Conservation (phyloP, 139 green algal genomes). For the Micractinium conductrix region DNA sequence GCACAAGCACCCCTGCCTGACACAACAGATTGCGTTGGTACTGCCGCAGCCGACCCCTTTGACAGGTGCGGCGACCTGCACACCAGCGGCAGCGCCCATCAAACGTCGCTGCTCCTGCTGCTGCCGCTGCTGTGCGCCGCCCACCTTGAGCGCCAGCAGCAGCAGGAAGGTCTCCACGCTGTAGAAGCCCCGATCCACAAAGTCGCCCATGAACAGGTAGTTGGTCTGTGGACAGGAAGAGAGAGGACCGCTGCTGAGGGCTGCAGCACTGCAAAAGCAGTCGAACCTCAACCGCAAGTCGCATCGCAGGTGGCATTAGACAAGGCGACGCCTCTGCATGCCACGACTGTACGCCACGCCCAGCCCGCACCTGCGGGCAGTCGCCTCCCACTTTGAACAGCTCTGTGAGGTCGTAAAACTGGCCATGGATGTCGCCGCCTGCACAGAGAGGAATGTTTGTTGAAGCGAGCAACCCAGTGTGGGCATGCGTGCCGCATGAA, state of each 20-base stretch:
- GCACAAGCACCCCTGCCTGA: too few species aligned
- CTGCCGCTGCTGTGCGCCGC: background rate
- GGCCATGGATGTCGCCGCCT: constrained; percentile 97
- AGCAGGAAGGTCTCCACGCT: constrained; percentile 98
- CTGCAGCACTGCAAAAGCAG: background rate
- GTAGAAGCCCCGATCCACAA: constrained; percentile 99
- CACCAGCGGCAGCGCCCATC: too few species aligned
- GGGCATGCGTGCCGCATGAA: background rate
- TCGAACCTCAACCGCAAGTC: background rate
- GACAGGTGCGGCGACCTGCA: too few species aligned
- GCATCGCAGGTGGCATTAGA: too few species aligned
- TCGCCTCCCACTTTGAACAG: constrained; percentile 98
- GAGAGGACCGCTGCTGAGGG: background rate
- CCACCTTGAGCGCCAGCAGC: constrained; percentile 97
- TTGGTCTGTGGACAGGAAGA: constrained; percentile 74
- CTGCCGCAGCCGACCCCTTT: background rate
- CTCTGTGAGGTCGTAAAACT: constrained; percentile 98
- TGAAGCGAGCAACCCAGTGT: background rate
- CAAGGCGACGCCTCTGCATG: background rate
- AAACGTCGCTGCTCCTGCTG: too few species aligned
- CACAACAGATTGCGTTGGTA: background rate
- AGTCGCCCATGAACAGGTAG: constrained; percentile 99
- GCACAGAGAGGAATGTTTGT: background rate
- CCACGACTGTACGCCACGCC: background rate
- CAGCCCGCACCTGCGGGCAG: constrained; percentile 69